Base-by-base conservation (phyloP, 2,329 filamentous ascomycete species). In the Xylaria digitata region DNA sequence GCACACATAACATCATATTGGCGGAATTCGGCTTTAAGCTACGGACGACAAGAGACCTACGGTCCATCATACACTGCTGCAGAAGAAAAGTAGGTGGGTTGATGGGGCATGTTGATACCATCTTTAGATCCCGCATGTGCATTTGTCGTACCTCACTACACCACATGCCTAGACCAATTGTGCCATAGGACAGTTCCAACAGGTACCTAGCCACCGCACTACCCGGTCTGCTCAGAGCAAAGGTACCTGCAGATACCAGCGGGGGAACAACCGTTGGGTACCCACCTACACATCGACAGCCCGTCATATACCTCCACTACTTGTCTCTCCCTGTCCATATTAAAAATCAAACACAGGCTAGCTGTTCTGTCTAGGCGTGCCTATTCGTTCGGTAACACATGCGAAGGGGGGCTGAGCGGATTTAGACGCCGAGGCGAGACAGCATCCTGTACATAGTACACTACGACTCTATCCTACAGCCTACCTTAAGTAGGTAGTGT, bases 321-420 rank as follows among this genome's bases (percentile, higher is more conserved):
- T 37, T 37, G 8, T 37, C 34, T 15, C 37, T 40, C 13, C 37
- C 37, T 40, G 37, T 15, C 63, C 30, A 65, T 68, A 74, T 73
- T 72, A 72, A 67, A 69, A 74, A 74, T 72, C 67, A 67, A 58
- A 68, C 64, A 49, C 57, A 57, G 58, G 50, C 61, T 62, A 37
- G 63, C 64, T 66, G 64, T 43, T 56, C 34, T 63, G 11, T 5
- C 37, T 3, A 15, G 37, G 9, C 37, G 4, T 50, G 56, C 45
- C 57, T 59, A 72, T 72, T 74, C 66, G 72, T 53, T 65, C 68
- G 67, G 64, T 55, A 70, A 45, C 65, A 55, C 57, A 48, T 61
- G 45, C 53, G 58, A 63, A 65, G 62, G 70, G 70, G 71, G 70
- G 69, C 71, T 67, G 68, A 68, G 67, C 70, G 55, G 66, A 50